These are phyloP conservation scores for Fusarium sacchari DNA, from an alignment of 2,329 filamentous ascomycete genomes.

Conservation along the genomic window DNA sequence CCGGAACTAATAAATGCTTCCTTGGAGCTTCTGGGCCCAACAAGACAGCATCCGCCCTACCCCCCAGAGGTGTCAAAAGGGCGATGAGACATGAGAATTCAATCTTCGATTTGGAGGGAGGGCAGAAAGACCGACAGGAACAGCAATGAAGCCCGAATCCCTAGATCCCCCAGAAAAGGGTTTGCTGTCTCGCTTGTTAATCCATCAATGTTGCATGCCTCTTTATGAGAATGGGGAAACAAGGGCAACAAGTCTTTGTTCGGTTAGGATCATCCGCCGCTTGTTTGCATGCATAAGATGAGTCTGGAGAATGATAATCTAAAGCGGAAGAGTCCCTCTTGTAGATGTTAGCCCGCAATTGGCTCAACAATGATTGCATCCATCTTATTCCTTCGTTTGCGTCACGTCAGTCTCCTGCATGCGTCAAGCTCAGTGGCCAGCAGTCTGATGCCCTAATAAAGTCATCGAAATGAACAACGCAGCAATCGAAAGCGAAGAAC, in stretches of 20 bases:
- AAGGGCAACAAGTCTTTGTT: slow-evolving; percentile 32
- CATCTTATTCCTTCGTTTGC: slow-evolving; percentile 14
- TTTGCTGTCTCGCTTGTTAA: slow-evolving; percentile 15
- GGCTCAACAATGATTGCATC: slow-evolving; percentile 2
- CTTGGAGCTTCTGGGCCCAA: slow-evolving; percentile 24
- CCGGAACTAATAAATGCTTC: slow-evolving; percentile 16
- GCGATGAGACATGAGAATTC: slow-evolving; percentile 18
- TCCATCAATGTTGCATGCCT: slow-evolving; percentile 8
- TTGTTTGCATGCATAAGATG: slow-evolving; percentile 7
- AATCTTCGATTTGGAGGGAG: slow-evolving; percentile 7
- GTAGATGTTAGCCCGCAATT: slow-evolving; percentile 10
- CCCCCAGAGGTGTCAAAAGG: neutral
- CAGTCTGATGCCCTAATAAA: neutral
- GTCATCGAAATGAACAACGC: slow-evolving; percentile 23
- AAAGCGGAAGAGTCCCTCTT: slow-evolving; percentile 8
- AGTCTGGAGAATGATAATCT: neutral
- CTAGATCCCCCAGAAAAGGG: slow-evolving; percentile 9
- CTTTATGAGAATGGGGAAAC: slow-evolving; percentile 5
- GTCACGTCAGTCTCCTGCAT: neutral
- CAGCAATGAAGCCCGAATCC: slow-evolving; percentile 3
- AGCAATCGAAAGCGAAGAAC: slow-evolving; percentile 15
- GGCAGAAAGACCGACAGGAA: neutral
- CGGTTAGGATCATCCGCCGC: slow-evolving; percentile 13
- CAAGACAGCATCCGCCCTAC: slow-evolving; percentile 1
- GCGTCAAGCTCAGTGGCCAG: slow-evolving; percentile 17